Evolutionary conservation across 192 early-diverging fungal species (phyloP).

Genomic region (Gonapodya sp.): DNA sequence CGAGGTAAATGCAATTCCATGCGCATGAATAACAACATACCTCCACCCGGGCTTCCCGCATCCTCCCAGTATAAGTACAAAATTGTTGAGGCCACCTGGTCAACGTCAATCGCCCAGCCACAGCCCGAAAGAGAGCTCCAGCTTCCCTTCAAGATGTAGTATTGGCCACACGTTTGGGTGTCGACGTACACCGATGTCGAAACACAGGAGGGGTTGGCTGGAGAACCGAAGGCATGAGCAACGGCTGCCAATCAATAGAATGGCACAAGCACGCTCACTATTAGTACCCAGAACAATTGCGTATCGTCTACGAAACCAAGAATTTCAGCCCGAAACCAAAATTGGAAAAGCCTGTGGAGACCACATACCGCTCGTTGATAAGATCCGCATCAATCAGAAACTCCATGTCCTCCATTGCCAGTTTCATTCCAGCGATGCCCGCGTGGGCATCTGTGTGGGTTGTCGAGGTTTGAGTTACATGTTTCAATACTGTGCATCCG

Average conservation of each 20-base stretch:
- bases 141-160: not conserved
- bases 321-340: not conserved
- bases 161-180: not conserved
- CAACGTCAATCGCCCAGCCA: not conserved
- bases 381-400: not conserved
- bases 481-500: not conserved
- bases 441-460: not conserved
- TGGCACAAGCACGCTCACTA: not conserved
- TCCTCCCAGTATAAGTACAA: slow-evolving; percentile 2
- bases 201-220: not conserved
- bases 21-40: not conserved
- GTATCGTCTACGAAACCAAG: not conserved
- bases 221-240: not conserved
- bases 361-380: not conserved
- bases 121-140: not conserved
- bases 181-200: not conserved
- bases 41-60: not conserved
- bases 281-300: not conserved
- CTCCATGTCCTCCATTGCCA: not conserved
- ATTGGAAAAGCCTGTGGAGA: not conserved
- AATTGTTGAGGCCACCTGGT: not conserved
- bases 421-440: not conserved
- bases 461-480: not conserved
- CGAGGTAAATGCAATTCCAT: no score
- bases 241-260: not conserved